Evolutionary conservation across 2,329 filamentous ascomycete species (phyloP).

Genomic region (Byssoonygena ceratinophila): DNA sequence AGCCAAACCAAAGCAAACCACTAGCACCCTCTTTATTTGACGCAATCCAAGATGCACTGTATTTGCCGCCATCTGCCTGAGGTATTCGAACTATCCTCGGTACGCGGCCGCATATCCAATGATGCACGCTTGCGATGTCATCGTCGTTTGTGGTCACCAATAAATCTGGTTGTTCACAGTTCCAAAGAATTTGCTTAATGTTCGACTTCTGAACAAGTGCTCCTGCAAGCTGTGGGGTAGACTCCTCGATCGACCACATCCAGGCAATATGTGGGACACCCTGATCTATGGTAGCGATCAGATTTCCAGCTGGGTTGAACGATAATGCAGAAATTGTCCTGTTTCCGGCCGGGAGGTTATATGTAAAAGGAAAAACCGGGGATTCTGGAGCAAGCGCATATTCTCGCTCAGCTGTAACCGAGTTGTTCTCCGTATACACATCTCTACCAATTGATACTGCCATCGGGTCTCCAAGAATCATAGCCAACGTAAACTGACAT

Average conservation of each 20-base stretch:
- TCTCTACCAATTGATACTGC: slow-evolving; percentile 25
- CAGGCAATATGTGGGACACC: slow-evolving; percentile 36
- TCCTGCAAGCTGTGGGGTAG: slow-evolving; percentile 23
- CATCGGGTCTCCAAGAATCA: slow-evolving; percentile 28
- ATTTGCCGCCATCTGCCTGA: slow-evolving; percentile 9
- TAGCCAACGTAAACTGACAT: slow-evolving; percentile 21
- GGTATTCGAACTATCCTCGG: slow-evolving; percentile 13
- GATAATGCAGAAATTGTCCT: slow-evolving; percentile 32
- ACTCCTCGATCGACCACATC: slow-evolving; percentile 33
- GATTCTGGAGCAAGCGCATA: slow-evolving; percentile 32
- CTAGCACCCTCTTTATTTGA: slow-evolving; percentile 1
- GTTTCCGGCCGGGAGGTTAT: slow-evolving; percentile 23
- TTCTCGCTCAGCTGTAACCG: slow-evolving; percentile 24
- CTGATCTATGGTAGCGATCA: slow-evolving; percentile 34
- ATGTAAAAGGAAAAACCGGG: slow-evolving; percentile 26
- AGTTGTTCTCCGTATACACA: slow-evolving; percentile 29
- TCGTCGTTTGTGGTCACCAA: slow-evolving; percentile 32
- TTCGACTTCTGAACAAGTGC: slow-evolving; percentile 35
- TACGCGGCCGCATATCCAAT: slow-evolving; percentile 16
- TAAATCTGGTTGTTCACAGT: slow-evolving; percentile 28
- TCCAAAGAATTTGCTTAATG: slow-evolving; percentile 34
- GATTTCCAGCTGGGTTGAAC: slow-evolving; percentile 30
- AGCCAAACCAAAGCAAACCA: slow-evolving; percentile 16
- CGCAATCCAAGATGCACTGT: slow-evolving; percentile 13
- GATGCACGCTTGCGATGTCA: slow-evolving; percentile 25